Evolutionary conservation across 805 yeast genomes (phyloP).

Genomic region (Candida maesae): DNA sequence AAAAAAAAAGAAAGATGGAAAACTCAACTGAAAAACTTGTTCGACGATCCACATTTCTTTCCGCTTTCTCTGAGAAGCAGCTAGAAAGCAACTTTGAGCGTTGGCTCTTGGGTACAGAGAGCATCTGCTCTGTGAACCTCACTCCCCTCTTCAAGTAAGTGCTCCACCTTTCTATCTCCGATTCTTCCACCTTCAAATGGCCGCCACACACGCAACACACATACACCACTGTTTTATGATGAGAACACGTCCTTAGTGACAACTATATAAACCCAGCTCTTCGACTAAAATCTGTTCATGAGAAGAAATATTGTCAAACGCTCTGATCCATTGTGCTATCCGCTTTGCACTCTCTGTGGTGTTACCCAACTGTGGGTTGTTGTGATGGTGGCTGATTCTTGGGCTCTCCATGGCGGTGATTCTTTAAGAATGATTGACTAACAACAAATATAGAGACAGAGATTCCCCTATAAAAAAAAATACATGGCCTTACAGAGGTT

Average conservation of each 20-base stretch:
- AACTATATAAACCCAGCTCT: slow-evolving; percentile 30
- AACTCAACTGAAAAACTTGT: not conserved
- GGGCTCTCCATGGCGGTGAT: no score
- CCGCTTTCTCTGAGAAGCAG: no score
- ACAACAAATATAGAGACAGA: not conserved
- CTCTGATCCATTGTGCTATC: slow-evolving; percentile 20
- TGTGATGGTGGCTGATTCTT: no score
- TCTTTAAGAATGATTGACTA: not conserved
- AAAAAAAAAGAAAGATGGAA: no score
- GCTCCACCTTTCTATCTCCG: not conserved
- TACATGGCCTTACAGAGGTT: no score
- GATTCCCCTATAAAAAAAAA: no score
- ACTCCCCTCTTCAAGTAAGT: no score
- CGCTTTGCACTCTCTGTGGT: no score
- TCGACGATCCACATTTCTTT: not conserved
- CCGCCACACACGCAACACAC: not conserved
- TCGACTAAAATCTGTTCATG: slow-evolving; percentile 28
- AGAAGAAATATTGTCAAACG: slow-evolving; percentile 27
- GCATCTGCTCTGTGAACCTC: not conserved
- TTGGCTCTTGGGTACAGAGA: no score
- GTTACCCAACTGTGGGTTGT: no score
- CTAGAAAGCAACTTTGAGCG: no score
- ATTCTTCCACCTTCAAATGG: not conserved
- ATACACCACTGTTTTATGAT: slow-evolving; percentile 10
- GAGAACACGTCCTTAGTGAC: slow-evolving; percentile 23